Conservation (phyloP, 148 eudicot genomes). For the Drosera capensis region DNA sequence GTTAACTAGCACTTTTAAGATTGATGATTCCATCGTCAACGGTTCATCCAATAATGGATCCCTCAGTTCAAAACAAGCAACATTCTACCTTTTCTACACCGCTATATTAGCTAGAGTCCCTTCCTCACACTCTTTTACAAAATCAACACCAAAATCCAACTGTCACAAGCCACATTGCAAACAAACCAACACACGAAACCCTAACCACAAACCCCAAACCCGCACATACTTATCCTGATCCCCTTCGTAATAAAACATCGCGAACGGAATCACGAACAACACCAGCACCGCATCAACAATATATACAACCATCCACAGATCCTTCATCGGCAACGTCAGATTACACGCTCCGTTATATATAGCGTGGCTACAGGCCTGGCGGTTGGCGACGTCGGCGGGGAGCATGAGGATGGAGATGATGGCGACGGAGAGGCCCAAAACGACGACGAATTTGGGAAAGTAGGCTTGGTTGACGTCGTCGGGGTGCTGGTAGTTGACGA, state of each 20-base stretch:
- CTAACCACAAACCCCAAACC: conserved; percentile 2
- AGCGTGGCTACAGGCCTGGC: conserved; percentile 89
- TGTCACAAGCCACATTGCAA: no score
- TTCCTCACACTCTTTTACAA: no score
- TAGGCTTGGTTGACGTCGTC: conserved; percentile 91
- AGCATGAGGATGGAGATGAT: conserved; percentile 89
- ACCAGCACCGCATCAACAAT: conserved; percentile 75
- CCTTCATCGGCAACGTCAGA: conserved; percentile 89
- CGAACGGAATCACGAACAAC: conserved; percentile 85
- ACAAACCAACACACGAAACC: not conserved
- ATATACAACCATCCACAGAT: conserved; percentile 78
- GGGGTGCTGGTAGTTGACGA: conserved; percentile 89
- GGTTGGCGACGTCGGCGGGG: conserved; percentile 92
- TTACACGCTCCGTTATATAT: conserved; percentile 87
- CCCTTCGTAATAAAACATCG: conserved; percentile 95
- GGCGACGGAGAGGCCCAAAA: conserved; percentile 79
- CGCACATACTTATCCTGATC: conserved; percentile 85
- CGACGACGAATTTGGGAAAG: conserved; percentile 93
- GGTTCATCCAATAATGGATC: no score
- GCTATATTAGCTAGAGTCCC: no score
- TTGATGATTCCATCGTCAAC: no score
- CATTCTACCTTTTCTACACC: no score
- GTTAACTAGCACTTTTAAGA: no score
- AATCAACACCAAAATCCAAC: no score
- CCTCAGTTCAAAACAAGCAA: no score